Conservation (phyloP, 78 protist species). For the Chrysochromulina parva region DNA sequence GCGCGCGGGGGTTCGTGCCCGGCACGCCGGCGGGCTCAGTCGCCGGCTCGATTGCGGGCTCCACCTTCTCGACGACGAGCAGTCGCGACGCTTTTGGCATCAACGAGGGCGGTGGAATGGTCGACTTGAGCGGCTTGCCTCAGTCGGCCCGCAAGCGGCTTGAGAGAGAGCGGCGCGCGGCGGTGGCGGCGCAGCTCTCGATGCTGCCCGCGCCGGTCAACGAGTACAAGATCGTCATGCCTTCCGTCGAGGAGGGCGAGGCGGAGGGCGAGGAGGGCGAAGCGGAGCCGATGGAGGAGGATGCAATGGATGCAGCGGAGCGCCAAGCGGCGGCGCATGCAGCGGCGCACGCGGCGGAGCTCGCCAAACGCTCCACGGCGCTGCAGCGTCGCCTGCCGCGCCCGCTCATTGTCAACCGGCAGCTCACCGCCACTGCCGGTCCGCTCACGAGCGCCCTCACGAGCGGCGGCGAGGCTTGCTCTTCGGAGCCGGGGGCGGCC, state of each 20-base stretch:
- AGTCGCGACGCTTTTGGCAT: constrained; percentile 25
- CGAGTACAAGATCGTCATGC: constrained; percentile 30
- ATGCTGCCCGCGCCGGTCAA: constrained; percentile 27
- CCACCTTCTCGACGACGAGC: background rate
- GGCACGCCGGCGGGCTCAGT: background rate
- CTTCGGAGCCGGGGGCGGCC: background rate
- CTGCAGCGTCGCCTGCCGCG: constrained; percentile 36
- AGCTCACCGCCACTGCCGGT: background rate
- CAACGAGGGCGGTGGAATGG: background rate
- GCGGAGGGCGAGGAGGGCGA: background rate
- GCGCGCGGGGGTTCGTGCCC: too few species aligned
- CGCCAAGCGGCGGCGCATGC: background rate
- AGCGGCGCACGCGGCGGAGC: background rate
- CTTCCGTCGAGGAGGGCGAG: background rate
- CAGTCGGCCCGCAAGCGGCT: background rate
- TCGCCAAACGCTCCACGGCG: background rate
- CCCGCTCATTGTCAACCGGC: constrained; percentile 16
- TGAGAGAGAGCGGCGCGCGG: background rate
- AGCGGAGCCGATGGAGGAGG: background rate
- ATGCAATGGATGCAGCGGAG: background rate
- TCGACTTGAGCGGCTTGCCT: background rate
- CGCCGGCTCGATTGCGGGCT: background rate
- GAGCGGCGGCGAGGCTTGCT: background rate
- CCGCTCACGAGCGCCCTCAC: background rate
- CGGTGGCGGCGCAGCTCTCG: background rate